phyloP scores from a whole-genome alignment of 441 rosid genomes.

The Aquilaria agallochum region DNA sequence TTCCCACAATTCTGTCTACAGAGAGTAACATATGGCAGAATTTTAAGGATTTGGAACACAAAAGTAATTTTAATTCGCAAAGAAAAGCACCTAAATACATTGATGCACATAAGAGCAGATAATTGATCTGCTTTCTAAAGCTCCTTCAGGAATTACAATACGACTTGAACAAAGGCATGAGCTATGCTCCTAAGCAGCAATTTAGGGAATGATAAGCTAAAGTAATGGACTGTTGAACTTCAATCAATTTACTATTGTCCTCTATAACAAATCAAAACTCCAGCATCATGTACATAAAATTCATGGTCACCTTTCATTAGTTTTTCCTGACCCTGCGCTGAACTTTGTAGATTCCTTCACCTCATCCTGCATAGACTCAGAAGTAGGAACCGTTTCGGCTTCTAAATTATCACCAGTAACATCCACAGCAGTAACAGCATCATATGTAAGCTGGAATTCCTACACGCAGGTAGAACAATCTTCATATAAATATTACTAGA shows the following conservation, averaged over 20 bases:
- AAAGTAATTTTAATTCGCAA: neutral
- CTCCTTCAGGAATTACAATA: no score
- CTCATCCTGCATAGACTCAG: constrained; percentile 19
- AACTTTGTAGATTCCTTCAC: constrained; percentile 19
- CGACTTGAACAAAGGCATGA: no score
- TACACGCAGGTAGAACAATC: constrained; percentile 17
- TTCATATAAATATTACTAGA: constrained; percentile 13
- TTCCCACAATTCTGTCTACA: constrained; percentile 57
- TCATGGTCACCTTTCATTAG: constrained; percentile 37
- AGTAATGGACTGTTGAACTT: no score
- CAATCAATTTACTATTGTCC: no score
- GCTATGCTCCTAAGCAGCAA: no score
- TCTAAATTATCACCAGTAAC: constrained; percentile 34
- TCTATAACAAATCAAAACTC: neutral
- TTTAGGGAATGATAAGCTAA: no score
- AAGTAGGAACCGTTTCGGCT: constrained; percentile 29
- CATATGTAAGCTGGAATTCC: constrained; percentile 57
- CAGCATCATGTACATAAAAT: constrained; percentile 10
- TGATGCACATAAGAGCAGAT: no score
- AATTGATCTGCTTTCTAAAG: no score
- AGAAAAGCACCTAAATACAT: neutral
- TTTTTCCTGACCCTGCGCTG: constrained; percentile 24
- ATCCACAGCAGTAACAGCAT: constrained; percentile 31
- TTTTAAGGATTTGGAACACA: constrained; percentile 20
- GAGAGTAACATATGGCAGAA: constrained; percentile 33